Base-by-base conservation (phyloP, 2,329 filamentous ascomycete genomes). In the Clonostachys rosea region DNA sequence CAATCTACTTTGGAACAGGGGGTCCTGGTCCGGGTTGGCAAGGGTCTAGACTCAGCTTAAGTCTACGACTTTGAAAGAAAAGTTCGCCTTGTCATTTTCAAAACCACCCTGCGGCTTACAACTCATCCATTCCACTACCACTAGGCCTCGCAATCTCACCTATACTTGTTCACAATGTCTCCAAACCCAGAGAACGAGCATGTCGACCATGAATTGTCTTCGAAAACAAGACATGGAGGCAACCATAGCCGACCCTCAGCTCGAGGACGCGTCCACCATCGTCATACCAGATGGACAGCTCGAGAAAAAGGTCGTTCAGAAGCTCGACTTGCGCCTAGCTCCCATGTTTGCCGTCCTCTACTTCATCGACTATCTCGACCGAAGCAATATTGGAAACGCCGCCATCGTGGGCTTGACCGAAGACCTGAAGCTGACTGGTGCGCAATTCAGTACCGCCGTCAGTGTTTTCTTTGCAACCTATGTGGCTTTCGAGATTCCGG, bases 381-480 rank as follows among this genome's bases (percentile, higher is more conserved):
- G 52, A 20, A 54, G 48, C 45, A 55, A 55, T 44, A 53, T 55
- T 16, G 73, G 78, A n/a, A 83, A 82, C 59, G 78, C 78, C 4
- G 73, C 69, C 50, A 57, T 83, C 7, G 77, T 76, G 4, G 76
- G 77, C 0, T 61, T 83, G 10, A 34, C 42, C 10, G 49, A 41
- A 14, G 42, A 20, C n/a, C 46, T 48, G 37, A 50, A 30, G 4
- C 39, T 53, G 13, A 42, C 42, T 8, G 45, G 44, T 14, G 68
- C 70, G 20, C 71, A 83, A 59, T 87, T 84, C 62, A 85, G 85
- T 61, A 65, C 76, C 11, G 56, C 54, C 20, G 50, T 56, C 30
- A 52, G 52, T 34, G 49, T 79, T 42, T 76, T 79, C 54, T 78
- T 76, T 51, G 71, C 67, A 10, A 76, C 72, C 10, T 76, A 77